These are phyloP conservation scores for Heliosperma pusillum DNA, from an alignment of 148 eudicot species.

Conservation along the genomic window DNA sequence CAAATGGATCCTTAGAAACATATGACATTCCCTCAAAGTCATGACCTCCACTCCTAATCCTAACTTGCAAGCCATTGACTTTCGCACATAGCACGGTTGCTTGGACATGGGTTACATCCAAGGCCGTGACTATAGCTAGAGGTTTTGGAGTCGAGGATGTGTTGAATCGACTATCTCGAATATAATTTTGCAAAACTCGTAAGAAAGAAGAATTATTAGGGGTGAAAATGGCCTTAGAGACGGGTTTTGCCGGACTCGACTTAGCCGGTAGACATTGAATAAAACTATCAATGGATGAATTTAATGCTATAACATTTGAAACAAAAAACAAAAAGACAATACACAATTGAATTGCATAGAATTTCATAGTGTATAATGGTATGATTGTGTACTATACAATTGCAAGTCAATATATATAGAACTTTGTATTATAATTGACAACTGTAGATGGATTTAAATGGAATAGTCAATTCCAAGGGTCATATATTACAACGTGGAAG, in stretches of 20 bases:
- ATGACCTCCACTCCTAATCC: conserved; percentile 38
- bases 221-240: conserved; percentile 20
- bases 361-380: neutral
- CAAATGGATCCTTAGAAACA: conserved; percentile 25
- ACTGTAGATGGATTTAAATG: neutral
- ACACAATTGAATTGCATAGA: neutral
- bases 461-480: neutral
- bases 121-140: conserved; percentile 30
- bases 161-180: conserved; percentile 33
- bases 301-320: neutral
- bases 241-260: conserved; percentile 4
- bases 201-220: conserved; percentile 16
- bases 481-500: neutral
- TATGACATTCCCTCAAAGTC: conserved; percentile 39
- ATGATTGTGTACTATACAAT: neutral
- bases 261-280: conserved; percentile 23
- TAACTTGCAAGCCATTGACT: conserved; percentile 15
- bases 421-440: neutral
- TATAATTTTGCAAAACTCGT: conserved; percentile 17
- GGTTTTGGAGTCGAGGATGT: conserved; percentile 33
- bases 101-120: conserved; percentile 31
- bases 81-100: conserved; percentile 32
- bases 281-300: conserved; percentile 20
- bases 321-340: too few relatives aligned
- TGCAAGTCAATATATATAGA: neutral